These are phyloP conservation scores for Cryptococcus floricola DNA, from an alignment of 1,284 basidiomycete species.

Conservation along the genomic window DNA sequence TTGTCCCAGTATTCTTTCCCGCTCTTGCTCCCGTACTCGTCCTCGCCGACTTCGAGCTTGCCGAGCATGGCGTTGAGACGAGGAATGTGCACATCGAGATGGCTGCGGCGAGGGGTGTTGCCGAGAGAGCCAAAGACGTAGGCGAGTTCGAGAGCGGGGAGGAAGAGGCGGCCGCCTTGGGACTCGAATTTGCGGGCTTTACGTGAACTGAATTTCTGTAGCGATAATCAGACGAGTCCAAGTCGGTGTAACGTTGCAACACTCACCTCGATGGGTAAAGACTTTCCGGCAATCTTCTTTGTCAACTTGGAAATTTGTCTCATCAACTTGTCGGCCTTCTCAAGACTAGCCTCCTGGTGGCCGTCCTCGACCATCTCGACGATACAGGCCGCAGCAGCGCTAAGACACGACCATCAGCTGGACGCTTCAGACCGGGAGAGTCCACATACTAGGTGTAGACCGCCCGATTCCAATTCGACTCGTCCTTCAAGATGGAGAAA, in stretches of 20 bases:
- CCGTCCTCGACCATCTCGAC: slow-evolving; percentile 35
- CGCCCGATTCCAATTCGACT: slow-evolving; percentile 76
- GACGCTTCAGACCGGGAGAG: slow-evolving; percentile 12
- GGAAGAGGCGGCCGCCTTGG: slow-evolving; percentile 65
- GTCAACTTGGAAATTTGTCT: slow-evolving; percentile 58
- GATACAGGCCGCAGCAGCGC: slow-evolving; percentile 46
- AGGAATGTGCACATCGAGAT: slow-evolving; percentile 49
- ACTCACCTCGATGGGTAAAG: slow-evolving; percentile 80
- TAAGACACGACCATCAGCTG: slow-evolving; percentile 6
- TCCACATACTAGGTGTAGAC: slow-evolving; percentile 61
- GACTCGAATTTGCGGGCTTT: slow-evolving; percentile 82
- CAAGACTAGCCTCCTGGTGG: slow-evolving; percentile 32
- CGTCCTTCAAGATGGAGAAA: slow-evolving; percentile 67
- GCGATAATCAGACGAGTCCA: background rate
- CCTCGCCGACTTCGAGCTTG: slow-evolving; percentile 50
- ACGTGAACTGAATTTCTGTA: slow-evolving; percentile 79
- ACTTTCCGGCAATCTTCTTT: slow-evolving; percentile 70
- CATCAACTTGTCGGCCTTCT: slow-evolving; percentile 58
- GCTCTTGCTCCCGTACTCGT: slow-evolving; percentile 52
- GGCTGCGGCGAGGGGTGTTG: slow-evolving; percentile 49
- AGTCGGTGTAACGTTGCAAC: background rate
- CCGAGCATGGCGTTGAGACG: slow-evolving; percentile 50
- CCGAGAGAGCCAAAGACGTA: slow-evolving; percentile 67
- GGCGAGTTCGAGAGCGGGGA: slow-evolving; percentile 79
- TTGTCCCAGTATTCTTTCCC: slow-evolving; percentile 79